Conservation (phyloP, 345 rosid species). For the Pelargonium nanum region DNA sequence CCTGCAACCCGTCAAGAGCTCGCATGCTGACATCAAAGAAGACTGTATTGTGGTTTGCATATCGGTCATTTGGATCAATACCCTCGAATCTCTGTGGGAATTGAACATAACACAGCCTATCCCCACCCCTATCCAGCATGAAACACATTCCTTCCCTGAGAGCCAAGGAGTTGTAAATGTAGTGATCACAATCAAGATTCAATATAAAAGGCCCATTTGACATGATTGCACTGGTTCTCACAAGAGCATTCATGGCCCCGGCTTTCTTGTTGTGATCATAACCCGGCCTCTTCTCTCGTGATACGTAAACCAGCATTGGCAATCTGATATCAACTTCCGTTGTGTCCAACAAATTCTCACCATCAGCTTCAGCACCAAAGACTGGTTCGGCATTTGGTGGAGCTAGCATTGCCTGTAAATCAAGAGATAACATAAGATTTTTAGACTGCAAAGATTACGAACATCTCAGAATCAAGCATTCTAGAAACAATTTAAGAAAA, state of each 20-base stretch:
- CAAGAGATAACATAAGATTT: not conserved
- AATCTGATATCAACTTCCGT: slow-evolving; percentile 49
- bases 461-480: not conserved
- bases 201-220: slow-evolving; percentile 61
- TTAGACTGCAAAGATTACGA: too few relatives aligned
- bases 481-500: not conserved
- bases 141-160: slow-evolving; percentile 65
- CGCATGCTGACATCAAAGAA: slow-evolving; percentile 64
- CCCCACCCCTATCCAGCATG: slow-evolving; percentile 61
- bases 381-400: slow-evolving; percentile 56
- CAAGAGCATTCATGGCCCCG: slow-evolving; percentile 62
- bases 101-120: slow-evolving; percentile 47
- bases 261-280: slow-evolving; percentile 70
- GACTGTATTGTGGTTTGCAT: slow-evolving; percentile 53
- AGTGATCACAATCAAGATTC: slow-evolving; percentile 61
- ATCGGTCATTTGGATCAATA: slow-evolving; percentile 50
- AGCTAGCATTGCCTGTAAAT: slow-evolving; percentile 61
- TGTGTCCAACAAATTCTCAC: slow-evolving; percentile 36
- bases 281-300: slow-evolving; percentile 52
- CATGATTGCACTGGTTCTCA: slow-evolving; percentile 57
- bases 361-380: slow-evolving; percentile 13
- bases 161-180: slow-evolving; percentile 47
- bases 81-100: slow-evolving; percentile 67
- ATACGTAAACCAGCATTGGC: slow-evolving; percentile 53
- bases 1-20: slow-evolving; percentile 56